Evolutionary conservation across 176 grass and related monocot genomes (phyloP).

Genomic region (Eragrostis curvula): DNA sequence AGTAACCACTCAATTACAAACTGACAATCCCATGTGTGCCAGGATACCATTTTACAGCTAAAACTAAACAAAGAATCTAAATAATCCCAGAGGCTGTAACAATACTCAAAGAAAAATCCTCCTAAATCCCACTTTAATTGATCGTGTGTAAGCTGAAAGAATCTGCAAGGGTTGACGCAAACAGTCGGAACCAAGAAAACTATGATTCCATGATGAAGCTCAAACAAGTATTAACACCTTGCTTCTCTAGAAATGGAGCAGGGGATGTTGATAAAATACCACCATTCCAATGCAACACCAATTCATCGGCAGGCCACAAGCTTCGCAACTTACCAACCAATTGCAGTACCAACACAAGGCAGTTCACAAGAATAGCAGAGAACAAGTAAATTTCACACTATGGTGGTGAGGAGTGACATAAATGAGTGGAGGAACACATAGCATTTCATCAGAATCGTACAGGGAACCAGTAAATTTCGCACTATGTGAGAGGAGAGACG

Average conservation of each 20-base stretch:
- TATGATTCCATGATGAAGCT: background rate
- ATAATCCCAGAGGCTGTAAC: background rate
- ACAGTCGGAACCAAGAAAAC: background rate
- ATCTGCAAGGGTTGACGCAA: background rate
- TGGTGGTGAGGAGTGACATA: background rate
- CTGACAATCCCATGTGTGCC: background rate
- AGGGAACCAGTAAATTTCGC: background rate
- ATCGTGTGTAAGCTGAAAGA: background rate
- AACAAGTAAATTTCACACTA: background rate
- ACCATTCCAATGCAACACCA: background rate
- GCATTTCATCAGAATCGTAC: background rate
- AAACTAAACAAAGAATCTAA: background rate
- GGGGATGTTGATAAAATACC: background rate
- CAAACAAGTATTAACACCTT: background rate
- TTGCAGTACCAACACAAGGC: background rate
- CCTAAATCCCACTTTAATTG: background rate
- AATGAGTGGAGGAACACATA: background rate
- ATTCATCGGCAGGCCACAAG: background rate
- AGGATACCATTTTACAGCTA: slow-evolving; percentile 2
- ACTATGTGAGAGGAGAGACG: background rate
- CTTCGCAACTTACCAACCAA: background rate
- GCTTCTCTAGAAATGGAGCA: background rate
- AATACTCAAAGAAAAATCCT: slow-evolving; percentile 10
- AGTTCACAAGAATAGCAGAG: background rate
- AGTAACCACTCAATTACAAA: background rate